Evolutionary conservation across 1,284 basidiomycete species (phyloP).

Genomic region (Cutaneotrichosporon sp.): DNA sequence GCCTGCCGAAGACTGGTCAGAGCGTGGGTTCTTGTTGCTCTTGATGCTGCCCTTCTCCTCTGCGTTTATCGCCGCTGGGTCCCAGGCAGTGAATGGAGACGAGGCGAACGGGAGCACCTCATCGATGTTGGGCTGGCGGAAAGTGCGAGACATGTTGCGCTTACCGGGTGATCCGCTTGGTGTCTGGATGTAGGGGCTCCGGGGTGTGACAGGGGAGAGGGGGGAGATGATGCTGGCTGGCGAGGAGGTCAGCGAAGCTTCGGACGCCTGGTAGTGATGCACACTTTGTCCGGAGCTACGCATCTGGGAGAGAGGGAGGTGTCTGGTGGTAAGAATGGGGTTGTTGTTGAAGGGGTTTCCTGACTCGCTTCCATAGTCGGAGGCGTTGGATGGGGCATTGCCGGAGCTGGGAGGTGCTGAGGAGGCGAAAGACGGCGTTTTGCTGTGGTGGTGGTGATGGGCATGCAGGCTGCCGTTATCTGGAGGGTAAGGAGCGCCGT

Average conservation of each 20-base stretch:
- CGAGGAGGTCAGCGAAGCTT: not conserved
- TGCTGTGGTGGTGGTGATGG: not conserved
- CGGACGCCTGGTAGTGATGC: conserved; percentile 1
- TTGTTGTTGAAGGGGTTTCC: not conserved
- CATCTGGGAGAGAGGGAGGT: not conserved
- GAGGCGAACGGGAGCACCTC: conserved; percentile 24
- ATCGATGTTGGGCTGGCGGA: conserved; percentile 19
- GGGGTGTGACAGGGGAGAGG: not conserved
- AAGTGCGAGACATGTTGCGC: conserved; percentile 2
- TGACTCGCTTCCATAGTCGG: not conserved
- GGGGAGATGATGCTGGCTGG: not conserved
- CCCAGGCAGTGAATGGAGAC: conserved; percentile 29
- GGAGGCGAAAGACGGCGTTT: not conserved
- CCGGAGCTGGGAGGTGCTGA: too few relatives aligned
- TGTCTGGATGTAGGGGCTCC: not conserved
- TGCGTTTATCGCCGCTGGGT: conserved; percentile 2
- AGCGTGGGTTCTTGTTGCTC: not conserved
- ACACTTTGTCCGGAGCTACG: not conserved
- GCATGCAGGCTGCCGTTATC: not conserved
- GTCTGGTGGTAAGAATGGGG: not conserved
- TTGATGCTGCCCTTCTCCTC: not conserved
- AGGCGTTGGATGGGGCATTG: not conserved
- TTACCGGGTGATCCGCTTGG: not conserved
- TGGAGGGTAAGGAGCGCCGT: not conserved
- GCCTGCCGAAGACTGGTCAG: conserved; percentile 3